Evolutionary conservation across 495 filamentous ascomycete species (phyloP).

Genomic region (Penicillium turbatum): DNA sequence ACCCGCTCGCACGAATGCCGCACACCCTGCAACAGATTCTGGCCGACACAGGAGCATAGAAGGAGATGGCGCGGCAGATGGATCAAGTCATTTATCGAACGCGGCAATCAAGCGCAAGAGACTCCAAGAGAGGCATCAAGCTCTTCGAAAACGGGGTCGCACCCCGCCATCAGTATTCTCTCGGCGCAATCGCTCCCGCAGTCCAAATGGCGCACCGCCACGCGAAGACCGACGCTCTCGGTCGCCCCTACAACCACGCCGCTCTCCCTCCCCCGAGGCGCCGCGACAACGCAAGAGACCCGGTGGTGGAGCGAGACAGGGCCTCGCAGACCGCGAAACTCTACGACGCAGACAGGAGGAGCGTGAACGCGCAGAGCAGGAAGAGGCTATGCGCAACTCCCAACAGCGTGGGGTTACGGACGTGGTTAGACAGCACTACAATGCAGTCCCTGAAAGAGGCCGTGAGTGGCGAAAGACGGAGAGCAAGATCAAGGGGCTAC

Average conservation of each 20-base stretch:
- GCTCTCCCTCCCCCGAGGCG: constrained; percentile 41
- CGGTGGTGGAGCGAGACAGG: constrained; percentile 73
- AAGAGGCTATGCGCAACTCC: constrained; percentile 46
- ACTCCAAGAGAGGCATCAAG: constrained; percentile 43
- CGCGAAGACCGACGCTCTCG: constrained; percentile 33
- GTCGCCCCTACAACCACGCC: constrained; percentile 36
- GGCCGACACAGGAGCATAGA: not conserved
- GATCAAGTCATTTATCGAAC: constrained; percentile 16
- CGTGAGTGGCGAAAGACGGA: constrained; percentile 92
- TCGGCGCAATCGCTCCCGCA: constrained; percentile 37
- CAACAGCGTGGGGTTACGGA: constrained; percentile 64
- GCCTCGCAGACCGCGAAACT: constrained; percentile 62
- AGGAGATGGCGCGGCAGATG: constrained; percentile 14
- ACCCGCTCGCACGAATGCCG: not conserved
- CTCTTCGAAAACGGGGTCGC: constrained; percentile 33
- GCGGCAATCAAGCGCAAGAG: constrained; percentile 39
- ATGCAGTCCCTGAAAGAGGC: constrained; percentile 81
- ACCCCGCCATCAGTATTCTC: constrained; percentile 42
- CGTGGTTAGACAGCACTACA: constrained; percentile 89
- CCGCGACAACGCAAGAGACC: constrained; percentile 79
- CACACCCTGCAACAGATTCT: not conserved
- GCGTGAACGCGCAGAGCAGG: constrained; percentile 55
- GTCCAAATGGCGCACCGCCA: constrained; percentile 22
- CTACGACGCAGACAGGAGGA: constrained; percentile 63
- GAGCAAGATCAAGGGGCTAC: constrained; percentile 86